Percentiles rank a stretch among this genome's conserved stretches.
phyloP scores from a whole-genome alignment of 169 alveolate species.

The Amoebophrya sp. region DNA sequence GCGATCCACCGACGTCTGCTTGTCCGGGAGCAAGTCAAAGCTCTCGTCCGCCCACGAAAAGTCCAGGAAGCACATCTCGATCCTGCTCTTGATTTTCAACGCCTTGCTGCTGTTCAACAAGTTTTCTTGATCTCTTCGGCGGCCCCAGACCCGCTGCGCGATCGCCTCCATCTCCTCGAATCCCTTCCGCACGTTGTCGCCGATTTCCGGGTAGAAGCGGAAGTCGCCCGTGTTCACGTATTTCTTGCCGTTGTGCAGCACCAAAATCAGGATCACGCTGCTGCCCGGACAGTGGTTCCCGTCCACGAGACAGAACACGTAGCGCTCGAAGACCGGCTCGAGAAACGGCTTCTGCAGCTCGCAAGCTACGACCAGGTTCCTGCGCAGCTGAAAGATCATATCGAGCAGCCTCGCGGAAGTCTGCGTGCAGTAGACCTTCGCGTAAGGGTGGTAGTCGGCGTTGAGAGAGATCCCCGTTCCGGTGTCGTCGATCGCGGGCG shows the following conservation, averaged over 20 bases:
- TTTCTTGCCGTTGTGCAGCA: neutral
- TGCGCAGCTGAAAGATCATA: neutral
- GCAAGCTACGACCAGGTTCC: neutral
- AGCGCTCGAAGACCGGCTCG: neutral
- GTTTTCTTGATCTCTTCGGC: no score
- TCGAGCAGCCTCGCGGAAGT: neutral
- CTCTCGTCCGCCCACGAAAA: neutral
- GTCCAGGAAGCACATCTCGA: neutral
- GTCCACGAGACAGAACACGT: neutral
- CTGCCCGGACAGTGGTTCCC: neutral
- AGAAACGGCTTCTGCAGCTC: neutral
- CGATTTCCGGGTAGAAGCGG: neutral
- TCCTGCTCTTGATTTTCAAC: no score
- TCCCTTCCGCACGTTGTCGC: neutral
- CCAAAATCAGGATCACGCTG: neutral
- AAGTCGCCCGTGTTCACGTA: neutral
- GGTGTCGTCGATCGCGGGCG: no score
- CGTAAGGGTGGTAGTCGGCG: no score
- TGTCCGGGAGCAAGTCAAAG: neutral
- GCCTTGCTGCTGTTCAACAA: neutral
- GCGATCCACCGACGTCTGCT: neutral
- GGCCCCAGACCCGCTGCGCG: no score
- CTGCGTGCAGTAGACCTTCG: neutral
- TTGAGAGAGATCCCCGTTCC: no score
- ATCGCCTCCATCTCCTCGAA: neutral